A percentile compares a stretch with the other conserved stretches of the same genome.
Conservation (phyloP, 352 stramenopile species). For the Globisporangium splendens region DNA sequence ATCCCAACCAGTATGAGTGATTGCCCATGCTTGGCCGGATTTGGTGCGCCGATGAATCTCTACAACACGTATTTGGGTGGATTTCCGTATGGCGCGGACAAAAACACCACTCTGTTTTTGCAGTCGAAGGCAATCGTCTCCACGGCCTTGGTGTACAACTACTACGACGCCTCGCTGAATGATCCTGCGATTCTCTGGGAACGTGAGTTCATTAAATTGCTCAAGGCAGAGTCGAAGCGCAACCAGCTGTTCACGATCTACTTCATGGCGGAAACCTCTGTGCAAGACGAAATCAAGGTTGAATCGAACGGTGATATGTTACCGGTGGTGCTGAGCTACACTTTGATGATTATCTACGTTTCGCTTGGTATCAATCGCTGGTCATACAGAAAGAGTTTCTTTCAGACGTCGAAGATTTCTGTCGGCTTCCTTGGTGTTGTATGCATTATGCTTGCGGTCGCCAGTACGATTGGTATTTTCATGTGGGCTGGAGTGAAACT, state of each 20-base stretch:
- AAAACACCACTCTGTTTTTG: constrained; percentile 51
- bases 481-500: constrained; percentile 57
- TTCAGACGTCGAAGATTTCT: constrained; percentile 53
- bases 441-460: constrained; percentile 54
- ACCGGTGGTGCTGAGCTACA: constrained; percentile 50
- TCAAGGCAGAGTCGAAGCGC: constrained; percentile 34
- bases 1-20: constrained; percentile 55
- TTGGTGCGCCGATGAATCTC: constrained; percentile 63
- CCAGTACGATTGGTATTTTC: constrained; percentile 58
- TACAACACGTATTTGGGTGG: constrained; percentile 65
- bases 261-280: constrained; percentile 56
- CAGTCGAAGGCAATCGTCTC: constrained; percentile 44
- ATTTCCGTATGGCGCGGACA: constrained; percentile 41
- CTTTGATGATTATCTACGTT: constrained; percentile 67
- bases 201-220: constrained; percentile 48
- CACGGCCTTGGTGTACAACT: constrained; percentile 62
- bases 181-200: constrained; percentile 51
- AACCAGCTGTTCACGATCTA: constrained; percentile 53
- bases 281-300: constrained; percentile 56
- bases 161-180: constrained; percentile 43
- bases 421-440: constrained; percentile 55
- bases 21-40: constrained; percentile 54
- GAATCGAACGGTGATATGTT: constrained; percentile 49
- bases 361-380: constrained; percentile 63
- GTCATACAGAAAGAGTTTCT: constrained; percentile 41